Percentiles rank a stretch among this genome's conserved stretches.
Conservation (phyloP, 768 basidiomycete genomes). For the Cubamyces sp. region DNA sequence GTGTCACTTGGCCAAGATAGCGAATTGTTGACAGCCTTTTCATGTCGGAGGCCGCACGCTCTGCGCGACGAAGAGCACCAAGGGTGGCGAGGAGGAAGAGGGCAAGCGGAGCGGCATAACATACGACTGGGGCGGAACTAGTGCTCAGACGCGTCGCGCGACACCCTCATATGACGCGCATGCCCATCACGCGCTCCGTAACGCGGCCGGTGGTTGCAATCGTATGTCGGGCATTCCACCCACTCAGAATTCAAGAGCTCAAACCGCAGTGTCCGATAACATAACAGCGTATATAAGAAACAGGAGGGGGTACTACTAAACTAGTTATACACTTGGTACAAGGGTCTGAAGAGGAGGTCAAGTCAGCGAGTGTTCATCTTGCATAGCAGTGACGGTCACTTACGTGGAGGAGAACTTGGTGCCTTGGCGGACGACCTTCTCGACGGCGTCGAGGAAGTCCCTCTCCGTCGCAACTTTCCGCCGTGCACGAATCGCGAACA, state of each 20-base stretch:
- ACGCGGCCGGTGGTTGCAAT: neutral
- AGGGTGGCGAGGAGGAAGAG: neutral
- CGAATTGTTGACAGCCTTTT: neutral
- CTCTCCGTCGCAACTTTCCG: constrained; percentile 97
- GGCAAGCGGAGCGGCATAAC: neutral
- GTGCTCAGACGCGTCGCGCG: constrained; percentile 18
- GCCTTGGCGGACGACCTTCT: constrained; percentile 97
- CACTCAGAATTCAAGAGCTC: neutral
- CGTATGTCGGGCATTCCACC: neutral
- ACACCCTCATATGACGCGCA: constrained; percentile 4
- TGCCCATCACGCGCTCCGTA: neutral
- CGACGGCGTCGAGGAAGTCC: constrained; percentile 96
- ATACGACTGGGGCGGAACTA: constrained; percentile 7
- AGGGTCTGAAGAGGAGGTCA: constrained; percentile 52
- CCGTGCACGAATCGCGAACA: constrained; percentile 98
- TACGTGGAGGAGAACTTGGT: constrained; percentile 98
- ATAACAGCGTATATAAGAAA: constrained; percentile 14
- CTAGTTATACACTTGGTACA: constrained; percentile 96
- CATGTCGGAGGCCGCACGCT: neutral
- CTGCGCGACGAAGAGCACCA: too few relatives aligned
- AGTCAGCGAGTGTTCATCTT: constrained; percentile 14
- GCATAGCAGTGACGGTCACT: constrained; percentile 38
- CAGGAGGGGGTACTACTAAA: constrained; percentile 14
- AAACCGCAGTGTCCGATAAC: constrained; percentile 18
- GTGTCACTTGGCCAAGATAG: neutral